A percentile compares a stretch with the other conserved stretches of the same genome.
phyloP scores from a whole-genome alignment of 139 green algal species.

The Coelastrella sp. region DNA sequence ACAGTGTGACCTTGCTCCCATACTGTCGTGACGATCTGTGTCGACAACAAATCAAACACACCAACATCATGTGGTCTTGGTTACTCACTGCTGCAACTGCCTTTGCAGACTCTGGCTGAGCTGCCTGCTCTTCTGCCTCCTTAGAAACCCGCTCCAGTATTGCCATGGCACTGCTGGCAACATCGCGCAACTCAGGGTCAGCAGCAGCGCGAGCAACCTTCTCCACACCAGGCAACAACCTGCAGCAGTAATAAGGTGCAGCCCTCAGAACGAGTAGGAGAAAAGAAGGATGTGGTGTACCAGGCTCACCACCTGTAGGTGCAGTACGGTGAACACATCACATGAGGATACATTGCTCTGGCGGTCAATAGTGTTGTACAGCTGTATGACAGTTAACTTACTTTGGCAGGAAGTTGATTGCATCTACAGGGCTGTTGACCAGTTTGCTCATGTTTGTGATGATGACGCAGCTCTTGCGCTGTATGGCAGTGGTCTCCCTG shows the following conservation, averaged over 20 bases:
- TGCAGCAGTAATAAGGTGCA: conserved; percentile 49
- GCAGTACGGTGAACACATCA: background rate
- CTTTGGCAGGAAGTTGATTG: conserved; percentile 86
- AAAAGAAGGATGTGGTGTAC: background rate
- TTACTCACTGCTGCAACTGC: conserved; percentile 11
- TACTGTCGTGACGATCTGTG: too few relatives aligned
- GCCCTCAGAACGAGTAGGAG: too few relatives aligned
- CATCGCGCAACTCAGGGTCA: conserved; percentile 82
- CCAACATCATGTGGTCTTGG: too few relatives aligned
- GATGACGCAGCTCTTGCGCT: conserved; percentile 90
- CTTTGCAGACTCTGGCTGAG: conserved; percentile 47
- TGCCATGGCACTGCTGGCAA: conserved; percentile 64
- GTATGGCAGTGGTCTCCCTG: conserved; percentile 78
- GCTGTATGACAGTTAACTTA: too few relatives aligned
- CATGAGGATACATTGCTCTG: too few relatives aligned
- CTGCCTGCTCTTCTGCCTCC: conserved; percentile 60
- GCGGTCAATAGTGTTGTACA: too few relatives aligned
- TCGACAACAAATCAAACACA: too few relatives aligned
- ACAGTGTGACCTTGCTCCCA: too few relatives aligned
- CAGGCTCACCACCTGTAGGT: background rate
- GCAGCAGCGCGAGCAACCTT: conserved; percentile 58
- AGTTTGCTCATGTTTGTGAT: conserved; percentile 96
- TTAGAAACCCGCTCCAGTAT: conserved; percentile 52
- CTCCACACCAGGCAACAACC: conserved; percentile 70
- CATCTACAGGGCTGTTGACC: conserved; percentile 87